Conservation (phyloP, 129 eudicot genomes). For the Helianthus annuus region HanXRQr2.0-SUNRISE NC_035436.2:51351327-51351826, state of each 20-base stretch:
- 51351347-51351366: slow-evolving; percentile 37
- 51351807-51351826: background rate
- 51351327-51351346: background rate
- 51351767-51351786: background rate
- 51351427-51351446: slow-evolving; percentile 84
- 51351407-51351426: slow-evolving; percentile 94
- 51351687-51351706: slow-evolving; percentile 68
- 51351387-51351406: slow-evolving; percentile 77
- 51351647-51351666: slow-evolving; percentile 64
- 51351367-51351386: slow-evolving; percentile 73
- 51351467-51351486: background rate
- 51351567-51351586: slow-evolving; percentile 45
- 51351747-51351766: slow-evolving; percentile 25
- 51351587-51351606: slow-evolving; percentile 43
- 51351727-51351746: slow-evolving; percentile 74
- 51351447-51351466: slow-evolving; percentile 13
- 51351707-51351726: slow-evolving; percentile 67
- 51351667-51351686: slow-evolving; percentile 54
- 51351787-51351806: background rate
- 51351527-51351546: slow-evolving; percentile 17
- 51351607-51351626: slow-evolving; percentile 47
- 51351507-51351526: background rate
- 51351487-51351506: background rate
- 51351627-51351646: slow-evolving; percentile 43
- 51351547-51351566: slow-evolving; percentile 34